These are phyloP conservation scores for Mycotypha africana DNA, from an alignment of 371 early-diverging fungal genomes.

Conservation along the genomic window DNA sequence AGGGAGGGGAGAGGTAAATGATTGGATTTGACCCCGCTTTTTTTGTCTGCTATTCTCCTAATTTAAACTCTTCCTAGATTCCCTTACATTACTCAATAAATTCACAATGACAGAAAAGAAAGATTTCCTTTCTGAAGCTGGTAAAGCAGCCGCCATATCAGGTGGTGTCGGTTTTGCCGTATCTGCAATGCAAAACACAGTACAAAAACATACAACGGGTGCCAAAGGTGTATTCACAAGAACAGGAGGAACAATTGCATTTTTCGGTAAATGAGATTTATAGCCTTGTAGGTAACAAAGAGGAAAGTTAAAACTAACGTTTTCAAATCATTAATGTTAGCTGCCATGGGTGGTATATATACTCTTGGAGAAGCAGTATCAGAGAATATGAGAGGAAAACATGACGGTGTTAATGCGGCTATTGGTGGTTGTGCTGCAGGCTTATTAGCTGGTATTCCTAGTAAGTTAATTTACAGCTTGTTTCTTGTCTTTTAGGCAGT, in stretches of 20 bases:
- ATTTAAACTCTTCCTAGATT: no score
- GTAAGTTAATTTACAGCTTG: no score
- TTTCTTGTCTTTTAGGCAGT: no score
- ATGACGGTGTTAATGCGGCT: slow-evolving; percentile 66
- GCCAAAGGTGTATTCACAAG: slow-evolving; percentile 63
- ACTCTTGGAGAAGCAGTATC: slow-evolving; percentile 60
- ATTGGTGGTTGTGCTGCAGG: slow-evolving; percentile 77
- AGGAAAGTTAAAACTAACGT: no score
- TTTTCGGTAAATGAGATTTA: slow-evolving; percentile 54
- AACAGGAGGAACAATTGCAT: slow-evolving; percentile 65
- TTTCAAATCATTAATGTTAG: slow-evolving; percentile 35
- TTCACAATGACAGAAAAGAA: slow-evolving; percentile 40
- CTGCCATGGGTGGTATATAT: slow-evolving; percentile 79
- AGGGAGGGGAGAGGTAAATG: background rate
- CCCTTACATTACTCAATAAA: no score
- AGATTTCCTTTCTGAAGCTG: slow-evolving; percentile 49
- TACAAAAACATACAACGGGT: slow-evolving; percentile 58
- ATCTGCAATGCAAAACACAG: slow-evolving; percentile 70
- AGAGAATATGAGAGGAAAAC: slow-evolving; percentile 56
- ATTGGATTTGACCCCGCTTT: slow-evolving; percentile 2
- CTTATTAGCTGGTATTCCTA: slow-evolving; percentile 63
- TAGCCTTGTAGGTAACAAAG: background rate
- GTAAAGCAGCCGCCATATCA: slow-evolving; percentile 51
- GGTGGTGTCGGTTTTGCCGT: slow-evolving; percentile 66
- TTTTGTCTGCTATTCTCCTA: background rate